A percentile compares a stretch with the other conserved stretches of the same genome.
These are phyloP conservation scores for Amoebophrya sp. DNA, from an alignment of 169 alveolate species.

Conservation along the genomic window DNA sequence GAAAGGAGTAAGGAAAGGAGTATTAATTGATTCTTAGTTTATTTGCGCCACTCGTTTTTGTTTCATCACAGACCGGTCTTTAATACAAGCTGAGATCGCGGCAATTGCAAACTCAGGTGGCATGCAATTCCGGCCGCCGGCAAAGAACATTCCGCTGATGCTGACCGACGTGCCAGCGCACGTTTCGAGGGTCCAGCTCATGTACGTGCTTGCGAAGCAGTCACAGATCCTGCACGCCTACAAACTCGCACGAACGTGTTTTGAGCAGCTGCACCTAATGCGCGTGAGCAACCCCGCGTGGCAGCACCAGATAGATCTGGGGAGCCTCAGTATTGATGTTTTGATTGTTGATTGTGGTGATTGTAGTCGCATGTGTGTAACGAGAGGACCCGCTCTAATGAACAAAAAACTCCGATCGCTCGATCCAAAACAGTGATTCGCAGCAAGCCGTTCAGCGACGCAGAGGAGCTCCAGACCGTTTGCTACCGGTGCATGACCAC, in stretches of 20 bases:
- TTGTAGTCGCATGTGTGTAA: too few species aligned
- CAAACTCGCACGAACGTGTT: not conserved
- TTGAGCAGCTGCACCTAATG: not conserved
- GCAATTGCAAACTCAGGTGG: too few species aligned
- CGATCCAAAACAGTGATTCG: not conserved
- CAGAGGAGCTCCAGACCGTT: conserved; percentile 47
- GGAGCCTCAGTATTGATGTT: not conserved
- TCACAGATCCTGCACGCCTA: not conserved
- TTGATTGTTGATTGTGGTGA: too few species aligned
- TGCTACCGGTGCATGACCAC: conserved; percentile 57
- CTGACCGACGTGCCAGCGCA: not conserved
- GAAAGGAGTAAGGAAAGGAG: too few species aligned
- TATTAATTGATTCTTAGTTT: too few species aligned
- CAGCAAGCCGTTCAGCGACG: conserved; percentile 50
- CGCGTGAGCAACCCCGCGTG: not conserved
- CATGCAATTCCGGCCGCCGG: too few species aligned
- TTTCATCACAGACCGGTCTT: too few species aligned
- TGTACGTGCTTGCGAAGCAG: not conserved
- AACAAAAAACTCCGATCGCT: too few species aligned
- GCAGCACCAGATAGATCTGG: not conserved
- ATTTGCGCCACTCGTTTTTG: too few species aligned
- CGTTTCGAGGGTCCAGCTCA: not conserved
- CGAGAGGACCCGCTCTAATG: too few species aligned
- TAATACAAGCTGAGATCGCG: too few species aligned
- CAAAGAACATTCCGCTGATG: not conserved